Conservation (phyloP, 2,329 filamentous ascomycete genomes). For the Curvularia verruculosa region DNA sequence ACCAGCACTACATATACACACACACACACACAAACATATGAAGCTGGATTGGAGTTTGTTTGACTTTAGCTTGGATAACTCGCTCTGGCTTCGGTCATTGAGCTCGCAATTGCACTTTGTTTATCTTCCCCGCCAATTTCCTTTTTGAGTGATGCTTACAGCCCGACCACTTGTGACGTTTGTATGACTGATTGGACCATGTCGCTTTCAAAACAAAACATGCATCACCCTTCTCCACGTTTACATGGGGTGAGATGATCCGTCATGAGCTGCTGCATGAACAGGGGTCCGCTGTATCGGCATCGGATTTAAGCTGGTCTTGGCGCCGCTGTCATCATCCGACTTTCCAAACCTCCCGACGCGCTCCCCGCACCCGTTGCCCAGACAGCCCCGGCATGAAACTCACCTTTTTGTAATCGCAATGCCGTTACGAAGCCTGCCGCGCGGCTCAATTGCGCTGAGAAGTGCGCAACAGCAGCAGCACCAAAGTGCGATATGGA, state of each 20-base stretch:
- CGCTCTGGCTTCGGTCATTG: constrained; percentile 22
- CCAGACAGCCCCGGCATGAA: constrained; percentile 21
- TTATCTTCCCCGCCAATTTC: constrained; percentile 1
- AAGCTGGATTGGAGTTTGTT: constrained; percentile 7
- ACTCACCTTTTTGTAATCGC: constrained; percentile 20
- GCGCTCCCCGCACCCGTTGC: constrained; percentile 20
- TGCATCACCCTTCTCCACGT: constrained; percentile 8
- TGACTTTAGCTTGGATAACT: constrained; percentile 12
- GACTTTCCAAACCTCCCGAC: constrained; percentile 1
- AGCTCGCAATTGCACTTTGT: constrained; percentile 22
- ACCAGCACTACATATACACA: constrained; percentile 3
- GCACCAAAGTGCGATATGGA: constrained; percentile 11
- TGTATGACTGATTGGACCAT: neutral
- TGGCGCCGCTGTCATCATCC: constrained; percentile 15
- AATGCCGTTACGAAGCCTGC: constrained; percentile 41
- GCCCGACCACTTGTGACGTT: neutral
- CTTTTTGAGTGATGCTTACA: constrained; percentile 1
- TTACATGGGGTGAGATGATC: constrained; percentile 1
- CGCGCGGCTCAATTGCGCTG: constrained; percentile 32
- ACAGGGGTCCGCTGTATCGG: constrained; percentile 6
- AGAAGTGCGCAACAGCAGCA: constrained; percentile 20
- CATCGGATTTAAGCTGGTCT: constrained; percentile 11
- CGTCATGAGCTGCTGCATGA: neutral
- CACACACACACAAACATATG: too few species aligned
- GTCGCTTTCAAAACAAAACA: constrained; percentile 1